Base-by-base conservation (phyloP, 768 basidiomycete species). In the Rhodotorula paludigena region DNA sequence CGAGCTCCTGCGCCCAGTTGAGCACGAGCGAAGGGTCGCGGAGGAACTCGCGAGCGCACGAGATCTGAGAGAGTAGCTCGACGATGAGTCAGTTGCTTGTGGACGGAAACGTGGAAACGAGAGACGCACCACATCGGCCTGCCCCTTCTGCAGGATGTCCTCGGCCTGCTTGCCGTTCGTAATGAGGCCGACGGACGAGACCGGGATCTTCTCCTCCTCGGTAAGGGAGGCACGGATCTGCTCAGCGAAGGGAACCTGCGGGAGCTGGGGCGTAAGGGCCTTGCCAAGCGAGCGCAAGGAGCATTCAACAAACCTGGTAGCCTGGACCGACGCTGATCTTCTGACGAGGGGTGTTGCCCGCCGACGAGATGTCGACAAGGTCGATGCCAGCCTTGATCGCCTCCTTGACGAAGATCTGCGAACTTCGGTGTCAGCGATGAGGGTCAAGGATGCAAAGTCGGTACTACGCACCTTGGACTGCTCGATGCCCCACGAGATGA, bases 401-500 rank as follows among this genome's bases (percentile, higher is more conserved):
- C 67, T 76, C 58, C 45, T 55, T 48, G 35, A 64, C 30, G 38
- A 51, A 57, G 55, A 67, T 44, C 63, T 64, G 47, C 30, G 30
- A 9, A 20, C 18, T 41, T 10, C 35, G 10, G 32, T 20, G 28
- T 45, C 44, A n/a, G 44, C 23, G 20, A 25, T 1, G 39, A 32
- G 30, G 2, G 23, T 2, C 4, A 15, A 38, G 33, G 11, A 25
- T 23, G 35, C 6, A 21, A 18, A n/a, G 30, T n/a, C n/a, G n/a
- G n/a, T n/a, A n/a, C 18, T 9, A 48, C 63, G 39, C 41, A 85
- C 74, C 39, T 81, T 85, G 76, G 83, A 88, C 78, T 92, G 90
- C 74, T 89, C 86, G 58, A 89, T 80, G 18, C 89, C 89, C 88
- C 89, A 89, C 58, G 84, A 82, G 64, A 80, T 81, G 84, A 84